These are phyloP conservation scores for Dactylella cylindrospora DNA, from an alignment of 2,329 filamentous ascomycete species.

Conservation along the genomic window DNA sequence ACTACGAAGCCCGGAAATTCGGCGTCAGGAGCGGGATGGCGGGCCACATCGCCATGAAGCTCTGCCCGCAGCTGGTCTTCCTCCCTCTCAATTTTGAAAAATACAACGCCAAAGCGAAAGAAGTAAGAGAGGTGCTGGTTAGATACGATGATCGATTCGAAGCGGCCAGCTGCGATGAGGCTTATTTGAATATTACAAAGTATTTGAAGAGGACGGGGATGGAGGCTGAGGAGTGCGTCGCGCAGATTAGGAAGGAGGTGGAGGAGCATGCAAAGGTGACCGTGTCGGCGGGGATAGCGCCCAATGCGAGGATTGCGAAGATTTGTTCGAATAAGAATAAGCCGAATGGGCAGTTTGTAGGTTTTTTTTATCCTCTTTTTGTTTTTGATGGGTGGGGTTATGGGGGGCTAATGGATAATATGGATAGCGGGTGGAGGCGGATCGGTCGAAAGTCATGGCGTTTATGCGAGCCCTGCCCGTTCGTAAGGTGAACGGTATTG, in stretches of 20 bases:
- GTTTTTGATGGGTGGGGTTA: background rate
- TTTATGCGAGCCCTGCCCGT: constrained; percentile 85
- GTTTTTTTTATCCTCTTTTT: background rate
- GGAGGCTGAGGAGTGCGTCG: constrained; percentile 70
- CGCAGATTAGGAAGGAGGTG: constrained; percentile 75
- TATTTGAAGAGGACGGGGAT: constrained; percentile 73
- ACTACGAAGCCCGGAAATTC: constrained; percentile 86
- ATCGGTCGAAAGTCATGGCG: constrained; percentile 62
- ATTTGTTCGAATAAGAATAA: constrained; percentile 96
- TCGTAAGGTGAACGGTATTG: constrained; percentile 92
- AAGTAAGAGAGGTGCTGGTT: constrained; percentile 77
- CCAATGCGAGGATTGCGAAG: constrained; percentile 90
- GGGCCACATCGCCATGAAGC: constrained; percentile 82
- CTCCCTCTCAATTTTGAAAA: constrained; percentile 86
- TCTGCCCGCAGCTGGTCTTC: constrained; percentile 82
- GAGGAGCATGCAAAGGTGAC: constrained; percentile 76
- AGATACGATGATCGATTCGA: constrained; percentile 91
- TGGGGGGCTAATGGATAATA: background rate
- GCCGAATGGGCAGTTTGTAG: constrained; percentile 83
- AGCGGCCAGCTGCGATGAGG: constrained; percentile 92
- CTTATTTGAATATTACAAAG: constrained; percentile 90
- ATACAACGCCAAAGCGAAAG: constrained; percentile 84
- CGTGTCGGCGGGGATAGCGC: constrained; percentile 89
- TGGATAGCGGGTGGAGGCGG: constrained; percentile 56
- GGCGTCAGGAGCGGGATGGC: constrained; percentile 96